A percentile compares a stretch with the other conserved stretches of the same genome.
Evolutionary conservation across 768 basidiomycete genomes (phyloP).

Genomic region (Rubroboletus pulcherrimus): DNA sequence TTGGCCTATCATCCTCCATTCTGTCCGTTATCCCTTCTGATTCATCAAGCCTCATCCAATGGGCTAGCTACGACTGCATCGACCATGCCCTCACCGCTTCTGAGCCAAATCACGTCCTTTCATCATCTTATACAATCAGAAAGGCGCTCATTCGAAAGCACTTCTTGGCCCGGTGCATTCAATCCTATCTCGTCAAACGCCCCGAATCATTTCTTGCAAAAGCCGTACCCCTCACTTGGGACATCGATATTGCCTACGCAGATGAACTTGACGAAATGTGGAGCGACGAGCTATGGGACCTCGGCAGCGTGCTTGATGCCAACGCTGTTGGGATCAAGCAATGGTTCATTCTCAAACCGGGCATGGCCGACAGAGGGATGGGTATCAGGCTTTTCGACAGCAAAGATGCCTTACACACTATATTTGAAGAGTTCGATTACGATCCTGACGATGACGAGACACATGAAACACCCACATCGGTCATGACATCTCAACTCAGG

Average conservation of each 20-base stretch:
- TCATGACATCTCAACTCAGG: slow-evolving; percentile 82
- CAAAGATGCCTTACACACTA: slow-evolving; percentile 62
- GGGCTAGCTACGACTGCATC: slow-evolving; percentile 87
- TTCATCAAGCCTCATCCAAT: slow-evolving; percentile 51
- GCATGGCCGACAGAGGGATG: slow-evolving; percentile 95
- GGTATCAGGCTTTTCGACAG: slow-evolving; percentile 89
- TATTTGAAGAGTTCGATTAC: slow-evolving; percentile 80
- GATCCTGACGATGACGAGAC: slow-evolving; percentile 49
- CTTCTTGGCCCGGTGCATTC: slow-evolving; percentile 74
- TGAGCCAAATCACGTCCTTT: slow-evolving; percentile 48
- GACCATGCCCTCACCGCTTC: slow-evolving; percentile 69
- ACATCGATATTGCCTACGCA: slow-evolving; percentile 80
- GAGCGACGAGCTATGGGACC: slow-evolving; percentile 89
- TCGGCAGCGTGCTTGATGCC: slow-evolving; percentile 56
- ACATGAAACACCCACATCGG: slow-evolving; percentile 44
- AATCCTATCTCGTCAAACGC: slow-evolving; percentile 69
- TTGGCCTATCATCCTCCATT: slow-evolving; percentile 29
- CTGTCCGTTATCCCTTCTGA: slow-evolving; percentile 27
- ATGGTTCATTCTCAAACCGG: slow-evolving; percentile 98
- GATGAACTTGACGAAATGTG: slow-evolving; percentile 96
- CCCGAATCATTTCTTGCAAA: slow-evolving; percentile 50
- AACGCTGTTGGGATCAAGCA: slow-evolving; percentile 22
- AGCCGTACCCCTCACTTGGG: slow-evolving; percentile 72
- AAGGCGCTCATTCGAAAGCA: slow-evolving; percentile 96
- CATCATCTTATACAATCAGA: slow-evolving; percentile 84